phyloP scores from a whole-genome alignment of 1,284 basidiomycete genomes.

The Bjerkandera adusta region DNA sequence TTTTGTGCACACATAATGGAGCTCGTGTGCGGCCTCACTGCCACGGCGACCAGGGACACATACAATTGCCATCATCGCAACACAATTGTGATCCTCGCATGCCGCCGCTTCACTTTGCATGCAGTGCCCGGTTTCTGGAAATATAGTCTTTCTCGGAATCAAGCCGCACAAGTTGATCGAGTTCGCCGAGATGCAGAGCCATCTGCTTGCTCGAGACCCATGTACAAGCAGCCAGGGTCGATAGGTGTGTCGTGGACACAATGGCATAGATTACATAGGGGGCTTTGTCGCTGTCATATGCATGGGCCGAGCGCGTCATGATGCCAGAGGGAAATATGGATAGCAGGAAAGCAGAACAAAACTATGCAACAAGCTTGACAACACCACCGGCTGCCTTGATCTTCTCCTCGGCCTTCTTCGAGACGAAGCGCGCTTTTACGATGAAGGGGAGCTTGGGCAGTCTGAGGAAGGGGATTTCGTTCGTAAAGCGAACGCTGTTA shows the following conservation, averaged over 20 bases:
- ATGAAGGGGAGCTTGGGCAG: constrained; percentile 87
- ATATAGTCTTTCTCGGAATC: too few relatives aligned
- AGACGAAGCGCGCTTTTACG: constrained; percentile 95
- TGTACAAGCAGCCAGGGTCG: too few relatives aligned
- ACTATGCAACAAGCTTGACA: constrained; percentile 86
- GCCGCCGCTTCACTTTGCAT: too few relatives aligned
- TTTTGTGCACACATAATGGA: too few relatives aligned
- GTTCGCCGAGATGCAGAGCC: too few relatives aligned
- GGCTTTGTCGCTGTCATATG: constrained; percentile 32
- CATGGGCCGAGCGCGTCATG: constrained; percentile 24
- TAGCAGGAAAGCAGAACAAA: constrained; percentile 25
- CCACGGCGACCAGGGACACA: too few relatives aligned
- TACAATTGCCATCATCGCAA: too few relatives aligned
- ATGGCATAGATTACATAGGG: constrained; percentile 29
- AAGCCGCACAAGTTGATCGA: too few relatives aligned
- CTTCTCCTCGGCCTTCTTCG: constrained; percentile 83
- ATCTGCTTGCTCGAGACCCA: too few relatives aligned
- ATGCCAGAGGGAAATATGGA: constrained; percentile 25
- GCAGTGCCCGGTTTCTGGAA: too few relatives aligned
- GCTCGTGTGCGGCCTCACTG: too few relatives aligned
- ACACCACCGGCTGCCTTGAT: constrained; percentile 95
- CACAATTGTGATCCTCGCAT: too few relatives aligned
- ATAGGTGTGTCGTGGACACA: constrained; percentile 4
- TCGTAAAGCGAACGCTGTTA: neutral
- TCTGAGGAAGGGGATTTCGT: constrained; percentile 33